Percentiles rank a stretch among this genome's conserved stretches.
Evolutionary conservation across 306 rosid genomes (phyloP).

Genomic region (Elaeagnus macrophylla): DNA sequence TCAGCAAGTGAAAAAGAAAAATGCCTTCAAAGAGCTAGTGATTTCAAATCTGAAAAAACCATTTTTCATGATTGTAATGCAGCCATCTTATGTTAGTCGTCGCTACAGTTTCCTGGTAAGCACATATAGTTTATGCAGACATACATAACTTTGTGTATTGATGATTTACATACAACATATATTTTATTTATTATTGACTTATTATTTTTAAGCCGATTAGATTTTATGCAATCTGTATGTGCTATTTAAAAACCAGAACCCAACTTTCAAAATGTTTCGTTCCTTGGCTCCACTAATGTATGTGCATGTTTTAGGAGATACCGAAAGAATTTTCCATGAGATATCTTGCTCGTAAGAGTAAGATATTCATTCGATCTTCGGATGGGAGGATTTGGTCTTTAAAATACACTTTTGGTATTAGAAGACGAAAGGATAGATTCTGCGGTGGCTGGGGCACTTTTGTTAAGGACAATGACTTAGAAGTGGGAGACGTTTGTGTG

Average conservation of each 20-base stretch:
- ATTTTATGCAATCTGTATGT: too few species aligned
- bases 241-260: too few species aligned
- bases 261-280: too few species aligned
- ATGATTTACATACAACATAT: too few species aligned
- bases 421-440: not conserved
- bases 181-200: too few species aligned
- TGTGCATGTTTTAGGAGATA: not conserved
- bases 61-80: constrained; percentile 13
- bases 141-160: too few species aligned
- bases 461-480: constrained; percentile 13
- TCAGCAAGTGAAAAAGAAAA: not conserved
- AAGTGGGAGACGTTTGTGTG: constrained; percentile 21
- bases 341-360: not conserved
- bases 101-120: constrained; percentile 1
- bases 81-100: not conserved
- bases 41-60: constrained; percentile 13
- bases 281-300: too few species aligned
- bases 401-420: not conserved
- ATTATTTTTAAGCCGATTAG: too few species aligned
- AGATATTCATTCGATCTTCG: not conserved
- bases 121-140: too few species aligned
- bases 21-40: constrained; percentile 9
- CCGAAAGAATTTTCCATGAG: constrained; percentile 2
- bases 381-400: constrained; percentile 17
- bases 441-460: constrained; percentile 34